Evolutionary conservation across 2,329 filamentous ascomycete species (phyloP), one percentile per base, ranked within the genome.

Genomic region (Fusarium dimerum): DNA sequence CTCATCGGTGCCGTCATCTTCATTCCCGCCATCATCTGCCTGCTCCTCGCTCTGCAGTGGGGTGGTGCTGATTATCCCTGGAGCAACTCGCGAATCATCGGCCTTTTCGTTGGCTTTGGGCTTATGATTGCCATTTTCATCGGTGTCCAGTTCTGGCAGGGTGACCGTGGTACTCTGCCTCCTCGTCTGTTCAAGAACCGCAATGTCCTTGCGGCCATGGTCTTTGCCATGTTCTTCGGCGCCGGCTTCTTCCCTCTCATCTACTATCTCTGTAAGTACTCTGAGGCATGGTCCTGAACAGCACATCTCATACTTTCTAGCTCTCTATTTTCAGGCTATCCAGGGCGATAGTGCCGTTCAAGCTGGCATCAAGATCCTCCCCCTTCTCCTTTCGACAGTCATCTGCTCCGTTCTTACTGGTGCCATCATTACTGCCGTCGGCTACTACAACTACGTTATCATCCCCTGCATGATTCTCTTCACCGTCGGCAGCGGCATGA

Each of bases 31-130:
- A 73, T 83, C 43, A 65, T 83, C 54, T 79, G 76, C 58, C 70
- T 84, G 12, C 68, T 85, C 9, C 72, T 85, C 5, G 81, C 80
- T 8, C 70, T 85, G 38, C 77, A 84, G 59, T 84, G 79, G 77
- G 82, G 81, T 13, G 82, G 82, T 9, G 70, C 75, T 39, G 65
- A 76, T 20, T 78, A 79, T 49, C 46, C 80, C 5, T 85, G 81
- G 82, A 71, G 65, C 51, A 74, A 71, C 66, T 66, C 73, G 12
- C 71, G 67, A 20, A 72, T 83, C 45, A 78, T 83, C 38, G 79
- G 78, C 2, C 68, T 84, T 17, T 76, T 84, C 48, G 71, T 77
- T 9, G 76, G 78, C 5, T 75, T 74, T n/a, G 78, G 65, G 2
- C 64, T 73, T 17, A 74, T 83, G 65, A 66, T 73, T 15, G 50